Conservation (phyloP, 257 asterid species). For the Lavandula angustifolia region DNA sequence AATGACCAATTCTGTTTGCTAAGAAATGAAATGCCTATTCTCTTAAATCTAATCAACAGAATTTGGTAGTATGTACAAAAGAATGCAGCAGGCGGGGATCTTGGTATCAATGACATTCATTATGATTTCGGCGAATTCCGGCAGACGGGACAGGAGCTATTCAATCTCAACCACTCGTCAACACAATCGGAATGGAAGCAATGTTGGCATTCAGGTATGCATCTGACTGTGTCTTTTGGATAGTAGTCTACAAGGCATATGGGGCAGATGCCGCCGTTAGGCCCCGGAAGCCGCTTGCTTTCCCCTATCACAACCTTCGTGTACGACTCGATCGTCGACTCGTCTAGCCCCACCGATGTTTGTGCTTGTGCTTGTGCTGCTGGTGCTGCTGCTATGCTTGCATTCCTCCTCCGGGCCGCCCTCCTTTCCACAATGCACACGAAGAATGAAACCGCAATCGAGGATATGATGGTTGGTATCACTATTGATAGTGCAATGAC, state of each 20-base stretch:
- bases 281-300: slow-evolving; percentile 65
- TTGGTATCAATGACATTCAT: no score
- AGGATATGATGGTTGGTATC: slow-evolving; percentile 43
- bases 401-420: slow-evolving; percentile 18
- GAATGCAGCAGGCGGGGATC: no score
- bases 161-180: slow-evolving; percentile 74
- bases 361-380: slow-evolving; percentile 7
- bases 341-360: slow-evolving; percentile 55
- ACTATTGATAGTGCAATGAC: slow-evolving; percentile 44
- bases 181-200: slow-evolving; percentile 85
- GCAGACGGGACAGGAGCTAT: slow-evolving; percentile 74
- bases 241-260: slow-evolving; percentile 71
- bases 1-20: no score
- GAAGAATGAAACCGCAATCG: slow-evolving; percentile 41
- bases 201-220: slow-evolving; percentile 73
- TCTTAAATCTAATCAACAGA: no score
- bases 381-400: slow-evolving; percentile 23
- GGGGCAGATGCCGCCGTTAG: slow-evolving; percentile 64
- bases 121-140: slow-evolving; percentile 51
- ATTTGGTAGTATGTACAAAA: no score
- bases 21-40: no score
- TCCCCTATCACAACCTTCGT: slow-evolving; percentile 62
- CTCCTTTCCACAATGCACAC: slow-evolving; percentile 37
- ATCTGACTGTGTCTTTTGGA: slow-evolving; percentile 58
- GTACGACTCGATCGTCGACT: slow-evolving; percentile 67